Base-by-base conservation (phyloP, 225 moss, liverwort and hornwort species). In the Anthoceros angustus region DNA sequence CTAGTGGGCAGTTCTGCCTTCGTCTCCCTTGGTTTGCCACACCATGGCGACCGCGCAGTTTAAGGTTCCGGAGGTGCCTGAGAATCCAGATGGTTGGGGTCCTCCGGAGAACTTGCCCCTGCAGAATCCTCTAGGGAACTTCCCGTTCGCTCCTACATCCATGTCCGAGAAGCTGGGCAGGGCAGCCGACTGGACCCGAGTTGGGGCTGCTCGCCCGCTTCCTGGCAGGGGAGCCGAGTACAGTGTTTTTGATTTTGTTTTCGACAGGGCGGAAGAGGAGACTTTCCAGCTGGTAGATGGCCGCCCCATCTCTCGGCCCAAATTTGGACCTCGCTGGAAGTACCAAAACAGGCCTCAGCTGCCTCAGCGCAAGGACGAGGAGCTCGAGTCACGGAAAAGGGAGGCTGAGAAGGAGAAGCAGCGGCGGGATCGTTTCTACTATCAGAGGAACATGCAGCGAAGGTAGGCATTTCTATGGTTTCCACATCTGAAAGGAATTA, bases 281-380 rank as follows among this genome's bases (percentile, higher is more conserved):
- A 55, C 55, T 15, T 55, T 55, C 55, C 55, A 55, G 55, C 55
- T 55, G 10, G 55, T 55, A 3, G 55, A 55, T 55, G 55, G 55
- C 55, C 18, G 55, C n/a, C 55, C 55, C n/a, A 55, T 55, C 14
- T 15, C 55, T 55, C 55, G 55, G 7, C 55, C 55, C 55, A 55
- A 55, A 23, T 55, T 55, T 55, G 55, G 55, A 18, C 55, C 55
- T 23, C 55, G 55, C 6, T 55, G 55, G 55, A 55, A 55, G 55
- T 55, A 55, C 55, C 55, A 55, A n/a, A 55, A 55, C n/a, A 55
- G 55, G n/a, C 55, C 55, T 55, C 55, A 55, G 55, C 14, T 55
- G 55, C 55, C 55, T 23, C 55, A 55, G 18, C 55, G 55, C 18
- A 55, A 55, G n/a, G 55, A 55, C 23, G 55, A 55, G 23, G 55